Base-by-base conservation (phyloP, 2,329 filamentous ascomycete species). In the Epichloe amarillans region DNA sequence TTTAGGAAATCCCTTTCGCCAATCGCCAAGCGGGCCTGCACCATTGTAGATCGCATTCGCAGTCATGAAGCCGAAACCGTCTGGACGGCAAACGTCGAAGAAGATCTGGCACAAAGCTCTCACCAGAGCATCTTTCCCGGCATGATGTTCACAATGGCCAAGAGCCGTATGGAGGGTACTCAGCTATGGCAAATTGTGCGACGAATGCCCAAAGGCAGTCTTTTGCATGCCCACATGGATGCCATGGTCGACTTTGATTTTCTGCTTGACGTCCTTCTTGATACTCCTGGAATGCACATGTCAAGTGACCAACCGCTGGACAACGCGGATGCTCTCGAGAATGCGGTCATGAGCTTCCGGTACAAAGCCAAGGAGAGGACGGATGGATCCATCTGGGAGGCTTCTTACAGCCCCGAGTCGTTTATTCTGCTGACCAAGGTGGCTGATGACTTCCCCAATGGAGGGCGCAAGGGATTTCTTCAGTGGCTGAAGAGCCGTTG, bases 141-240 rank as follows among this genome's bases (percentile, higher is more conserved):
- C 11, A 95, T 95, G 84, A 93, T 95, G 86, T 96, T 95, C 68
- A 83, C 79, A 37, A 75, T 91, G 37, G 88, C 88, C 58, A 91
- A 89, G 66, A 78, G 82, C n/a, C 80, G 81, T 38, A 94, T 95
- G 80, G 88, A 95, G 67, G 74, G 75, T 58, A 95, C 88, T 14
- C 82, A 82, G 61, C 73, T 96, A 23, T 97, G 88, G 88, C 76
- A 81, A 56, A 93, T 96, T 58, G 77, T 95, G 15, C 79, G 83
- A 53, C 77, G 73, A 56, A 88, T 97, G 86, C 91, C 91, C 30
- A 97, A 97, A 66, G 93, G 91, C 12, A 76, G 83, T 8, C 72
- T 95, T 33, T 69, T 95, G 53, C 90, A 97, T 69, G 88, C 88
- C 42, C 90, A 97, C 66, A 72, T 94, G 62, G 87, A 94, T 65